Conservation (phyloP, 352 stramenopile genomes). For the Albugo candida region DNA sequence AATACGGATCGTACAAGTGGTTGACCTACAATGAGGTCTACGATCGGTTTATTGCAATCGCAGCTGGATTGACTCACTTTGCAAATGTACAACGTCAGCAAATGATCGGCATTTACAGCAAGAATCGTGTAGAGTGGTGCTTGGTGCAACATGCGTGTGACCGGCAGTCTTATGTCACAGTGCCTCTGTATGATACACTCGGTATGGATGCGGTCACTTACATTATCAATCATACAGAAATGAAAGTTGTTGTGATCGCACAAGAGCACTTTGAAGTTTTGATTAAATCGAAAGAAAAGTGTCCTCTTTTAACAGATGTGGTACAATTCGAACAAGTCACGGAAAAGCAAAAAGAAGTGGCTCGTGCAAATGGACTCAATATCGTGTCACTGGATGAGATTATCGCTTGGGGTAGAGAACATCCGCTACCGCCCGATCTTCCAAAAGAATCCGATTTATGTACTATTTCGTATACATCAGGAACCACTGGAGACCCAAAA, state of each 20-base stretch:
- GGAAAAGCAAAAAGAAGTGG: constrained; percentile 15
- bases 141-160: constrained; percentile 11
- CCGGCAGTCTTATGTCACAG: constrained; percentile 14
- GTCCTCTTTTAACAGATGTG: constrained; percentile 25
- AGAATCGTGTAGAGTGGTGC: constrained; percentile 15
- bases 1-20: constrained; percentile 10
- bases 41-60: constrained; percentile 1
- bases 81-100: constrained; percentile 5
- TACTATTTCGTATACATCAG: constrained; percentile 90
- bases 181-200: constrained; percentile 68
- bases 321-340: constrained; percentile 16
- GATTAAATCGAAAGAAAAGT: constrained; percentile 16
- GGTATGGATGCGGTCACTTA: constrained; percentile 43
- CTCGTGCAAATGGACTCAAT: constrained; percentile 15
- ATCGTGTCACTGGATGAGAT: constrained; percentile 20
- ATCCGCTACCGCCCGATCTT: constrained; percentile 24
- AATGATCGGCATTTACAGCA: constrained; percentile 9
- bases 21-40: constrained; percentile 6
- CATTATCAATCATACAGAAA: constrained; percentile 58
- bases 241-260: constrained; percentile 17
- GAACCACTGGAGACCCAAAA: constrained; percentile 92
- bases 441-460: constrained; percentile 64
- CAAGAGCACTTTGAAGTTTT: constrained; percentile 12
- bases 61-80: constrained; percentile 7
- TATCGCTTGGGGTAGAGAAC: constrained; percentile 16